Percentiles rank a stretch among this genome's conserved stretches.
These are phyloP conservation scores for Termitomyces sp. DNA, from an alignment of 768 basidiomycete genomes.

Conservation along the genomic window DNA sequence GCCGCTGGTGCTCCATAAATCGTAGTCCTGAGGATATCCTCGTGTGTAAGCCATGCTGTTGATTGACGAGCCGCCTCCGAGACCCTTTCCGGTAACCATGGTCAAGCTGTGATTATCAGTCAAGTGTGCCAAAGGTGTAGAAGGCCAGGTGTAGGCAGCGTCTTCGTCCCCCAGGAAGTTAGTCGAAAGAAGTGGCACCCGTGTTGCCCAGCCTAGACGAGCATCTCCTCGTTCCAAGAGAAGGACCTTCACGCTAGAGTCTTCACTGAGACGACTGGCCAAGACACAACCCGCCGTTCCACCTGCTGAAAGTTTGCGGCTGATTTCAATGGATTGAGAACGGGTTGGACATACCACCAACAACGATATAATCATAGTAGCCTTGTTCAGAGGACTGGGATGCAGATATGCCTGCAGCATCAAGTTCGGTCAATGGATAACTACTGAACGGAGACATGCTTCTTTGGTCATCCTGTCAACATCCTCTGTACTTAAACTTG, in stretches of 20 bases:
- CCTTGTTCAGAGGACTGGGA: not conserved
- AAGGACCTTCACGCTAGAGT: constrained; percentile 24
- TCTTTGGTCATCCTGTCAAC: too few relatives aligned
- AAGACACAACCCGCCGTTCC: constrained; percentile 38
- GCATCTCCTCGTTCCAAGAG: constrained; percentile 32
- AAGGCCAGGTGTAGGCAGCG: constrained; percentile 13
- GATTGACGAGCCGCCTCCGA: constrained; percentile 26
- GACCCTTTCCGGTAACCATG: constrained; percentile 21
- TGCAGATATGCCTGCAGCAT: not conserved
- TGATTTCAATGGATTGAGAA: not conserved
- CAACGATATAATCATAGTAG: constrained; percentile 4
- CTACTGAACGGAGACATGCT: not conserved
- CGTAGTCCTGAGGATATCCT: constrained; percentile 24
- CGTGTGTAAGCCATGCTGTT: constrained; percentile 27
- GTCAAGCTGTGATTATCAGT: constrained; percentile 9
- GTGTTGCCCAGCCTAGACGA: constrained; percentile 24
- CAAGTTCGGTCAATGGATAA: constrained; percentile 1
- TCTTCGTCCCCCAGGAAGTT: constrained; percentile 18
- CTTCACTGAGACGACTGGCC: constrained; percentile 33
- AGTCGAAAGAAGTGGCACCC: constrained; percentile 30
- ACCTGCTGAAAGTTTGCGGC: constrained; percentile 13
- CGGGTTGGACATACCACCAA: not conserved
- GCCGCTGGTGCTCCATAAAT: constrained; percentile 22
- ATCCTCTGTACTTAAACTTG: too few relatives aligned
- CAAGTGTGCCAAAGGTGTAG: constrained; percentile 10